Conservation (phyloP, 2,329 filamentous ascomycete species). For the Neospermospora avenae region DNA sequence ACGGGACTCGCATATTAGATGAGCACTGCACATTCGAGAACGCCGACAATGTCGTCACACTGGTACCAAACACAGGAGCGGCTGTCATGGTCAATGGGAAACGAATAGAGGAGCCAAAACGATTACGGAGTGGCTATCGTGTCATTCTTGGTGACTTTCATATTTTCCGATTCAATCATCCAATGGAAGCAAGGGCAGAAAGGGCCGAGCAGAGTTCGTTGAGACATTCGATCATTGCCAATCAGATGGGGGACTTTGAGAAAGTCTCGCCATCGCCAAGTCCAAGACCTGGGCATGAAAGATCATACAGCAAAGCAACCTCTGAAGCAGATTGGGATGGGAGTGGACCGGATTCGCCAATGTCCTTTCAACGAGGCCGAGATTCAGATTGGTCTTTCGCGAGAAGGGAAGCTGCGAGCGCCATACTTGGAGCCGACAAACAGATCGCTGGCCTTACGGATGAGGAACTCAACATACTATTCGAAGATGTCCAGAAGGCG, state of each 20-base stretch:
- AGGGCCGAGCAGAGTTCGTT: conserved; percentile 83
- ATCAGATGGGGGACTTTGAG: conserved; percentile 50
- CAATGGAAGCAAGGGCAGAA: conserved; percentile 91
- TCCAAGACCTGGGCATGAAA: conserved; percentile 66
- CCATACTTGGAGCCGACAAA: conserved; percentile 85
- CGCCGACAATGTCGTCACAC: conserved; percentile 84
- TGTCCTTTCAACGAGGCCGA: conserved; percentile 63
- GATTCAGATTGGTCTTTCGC: conserved; percentile 96
- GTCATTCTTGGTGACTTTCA: conserved; percentile 98
- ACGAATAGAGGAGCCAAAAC: conserved; percentile 79
- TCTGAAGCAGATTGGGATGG: conserved; percentile 73
- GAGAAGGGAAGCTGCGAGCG: conserved; percentile 85
- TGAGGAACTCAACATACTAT: conserved; percentile 88
- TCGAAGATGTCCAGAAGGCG: conserved; percentile 89
- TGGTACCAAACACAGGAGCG: conserved; percentile 85
- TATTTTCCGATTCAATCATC: conserved; percentile 98
- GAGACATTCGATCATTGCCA: conserved; percentile 73
- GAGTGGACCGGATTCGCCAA: conserved; percentile 76
- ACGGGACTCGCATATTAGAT: conserved; percentile 86
- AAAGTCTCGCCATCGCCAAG: conserved; percentile 63
- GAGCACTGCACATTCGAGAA: conserved; percentile 96
- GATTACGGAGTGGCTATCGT: conserved; percentile 86
- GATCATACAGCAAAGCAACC: conserved; percentile 72
- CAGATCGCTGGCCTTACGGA: conserved; percentile 88
- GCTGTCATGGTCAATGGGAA: conserved; percentile 98